A percentile compares a stretch with the other conserved stretches of the same genome.
Conservation (phyloP, 1,284 basidiomycete genomes). For the Ustilago sp. region DNA sequence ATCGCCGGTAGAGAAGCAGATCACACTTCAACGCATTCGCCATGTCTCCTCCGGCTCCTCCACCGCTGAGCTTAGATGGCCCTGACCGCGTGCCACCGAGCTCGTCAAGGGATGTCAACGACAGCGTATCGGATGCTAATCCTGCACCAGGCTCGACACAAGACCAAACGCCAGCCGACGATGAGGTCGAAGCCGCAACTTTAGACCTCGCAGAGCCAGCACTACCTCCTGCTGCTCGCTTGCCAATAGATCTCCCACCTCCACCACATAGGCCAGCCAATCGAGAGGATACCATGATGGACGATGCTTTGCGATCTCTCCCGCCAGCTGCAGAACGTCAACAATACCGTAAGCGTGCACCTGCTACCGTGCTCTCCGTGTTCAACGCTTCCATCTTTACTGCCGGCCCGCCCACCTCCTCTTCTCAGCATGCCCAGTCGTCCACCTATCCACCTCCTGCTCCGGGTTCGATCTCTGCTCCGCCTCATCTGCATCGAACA, state of each 20-base stretch:
- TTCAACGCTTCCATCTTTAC: constrained; percentile 31
- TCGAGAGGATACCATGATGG: constrained; percentile 39
- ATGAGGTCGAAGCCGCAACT: neutral
- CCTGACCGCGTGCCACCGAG: neutral
- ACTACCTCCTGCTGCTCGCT: constrained; percentile 24
- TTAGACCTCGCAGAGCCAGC: constrained; percentile 8
- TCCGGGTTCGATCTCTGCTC: constrained; percentile 4
- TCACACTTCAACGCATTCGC: neutral
- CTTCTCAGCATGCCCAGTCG: constrained; percentile 15
- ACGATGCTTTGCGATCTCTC: constrained; percentile 51
- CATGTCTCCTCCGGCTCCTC: constrained; percentile 24
- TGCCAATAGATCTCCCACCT: constrained; percentile 30
- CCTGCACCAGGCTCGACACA: neutral
- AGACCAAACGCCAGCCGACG: neutral
- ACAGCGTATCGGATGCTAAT: neutral
- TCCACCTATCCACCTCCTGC: constrained; percentile 24
- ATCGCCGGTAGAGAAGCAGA: neutral
- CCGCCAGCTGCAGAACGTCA: constrained; percentile 41
- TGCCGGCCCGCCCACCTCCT: constrained; percentile 1
- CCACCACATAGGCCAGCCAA: constrained; percentile 38
- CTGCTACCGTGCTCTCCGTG: constrained; percentile 39
- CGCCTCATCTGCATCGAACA: constrained; percentile 28
- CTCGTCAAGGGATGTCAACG: neutral
- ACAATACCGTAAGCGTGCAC: constrained; percentile 24
- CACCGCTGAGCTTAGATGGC: constrained; percentile 9